Base-by-base conservation (phyloP, 148 eudicot genomes). In the Rhododendron ferrugineum region DNA sequence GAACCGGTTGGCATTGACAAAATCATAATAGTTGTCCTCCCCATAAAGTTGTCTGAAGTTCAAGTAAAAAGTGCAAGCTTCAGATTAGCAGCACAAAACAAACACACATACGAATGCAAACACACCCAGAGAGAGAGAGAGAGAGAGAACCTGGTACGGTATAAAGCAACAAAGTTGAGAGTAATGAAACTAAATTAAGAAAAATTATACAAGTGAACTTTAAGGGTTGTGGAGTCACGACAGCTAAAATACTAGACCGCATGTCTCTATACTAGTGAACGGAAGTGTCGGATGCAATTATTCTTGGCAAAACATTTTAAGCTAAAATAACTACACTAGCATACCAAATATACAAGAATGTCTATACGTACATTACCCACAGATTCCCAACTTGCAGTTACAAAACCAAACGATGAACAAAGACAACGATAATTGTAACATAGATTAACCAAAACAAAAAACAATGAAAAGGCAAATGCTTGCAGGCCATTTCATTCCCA, bases 21-120 rank as follows among this genome's bases (percentile, higher is more conserved):
- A 77, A 15, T 84, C 79, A 72, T 86, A 90, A 77, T 93, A 93
- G 11, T 89, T 88, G 60, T 87, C 92, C 87, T 89, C 92, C 20
- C 89, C 93, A 83, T 92, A 93, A 83, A 91, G 85, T 84, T 79
- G 83, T 88, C 96, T 93, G 92, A 54, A 84, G 26, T 82, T 87
- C 18, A 85, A 82, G 64, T 60, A 37, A 54, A 88, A 44, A 84
- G 40, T 72, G 37, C 72, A 30, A 60, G 75, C 64, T 62, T 60
- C 68, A 80, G 32, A 82, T 86, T 44, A 86, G 44, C 58, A 78
- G 47, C n/a, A 34, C n/a, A 23, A 46, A 4, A 3, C 54, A 54
- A 28, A 84, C 56, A 44, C 47, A 28, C 73, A 82, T 28, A 47
- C 16, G 10, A 73, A 50, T 42, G 73, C 16, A 64, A 11, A 64